Evolutionary conservation across 1,284 basidiomycete species (phyloP), one percentile per base, ranked within the genome.

Genomic region (Rhodofomes roseus): DNA sequence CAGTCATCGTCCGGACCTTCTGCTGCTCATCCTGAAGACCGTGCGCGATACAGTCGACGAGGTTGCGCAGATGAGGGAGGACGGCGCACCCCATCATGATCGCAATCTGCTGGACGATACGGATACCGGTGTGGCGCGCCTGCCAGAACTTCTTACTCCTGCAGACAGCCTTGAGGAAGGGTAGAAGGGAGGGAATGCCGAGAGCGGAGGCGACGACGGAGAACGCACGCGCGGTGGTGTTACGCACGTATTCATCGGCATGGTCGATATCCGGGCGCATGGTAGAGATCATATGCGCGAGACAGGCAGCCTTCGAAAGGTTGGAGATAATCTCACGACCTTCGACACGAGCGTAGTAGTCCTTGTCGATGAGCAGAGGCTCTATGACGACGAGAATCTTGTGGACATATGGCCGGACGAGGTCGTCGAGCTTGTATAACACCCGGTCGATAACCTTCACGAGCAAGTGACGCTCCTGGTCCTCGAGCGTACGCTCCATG

Each of bases 71-170:
- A 74, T 99, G 97, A 18, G 97, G 97, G 4, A 99, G 84, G 37
- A 99, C 92, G n/a, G 96, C 97, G 69, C 96, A 98, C 22, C 97
- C 96, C 95, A 98, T 98, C 95, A 99, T 98, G 72, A 99, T 97
- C 22, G 97, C 96, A 61, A 99, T 99, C 75, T 99, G 97, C 77
- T 99, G 97, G 22, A 99, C 95, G 66, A 99, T 99, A 70, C 96
- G 95, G 70, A 99, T 98, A 77, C 97, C 96, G 1, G 97, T 99
- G 75, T 99, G 97, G 62, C 96, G 89, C 12, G 97, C 97, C 75
- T 99, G 97, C 97, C 97, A 98, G 20, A 95, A 98, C 78, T 99
- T 99, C 77, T 99, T 99, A 59, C 94, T 96, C 60, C 95, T 90
- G 78, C 96, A 99, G 56, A 99, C 96, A 48, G 96, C 97, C 76